These are phyloP conservation scores for Zoysia matrella DNA, from an alignment of 202 grass and related monocot genomes.

Conservation along the genomic window DNA sequence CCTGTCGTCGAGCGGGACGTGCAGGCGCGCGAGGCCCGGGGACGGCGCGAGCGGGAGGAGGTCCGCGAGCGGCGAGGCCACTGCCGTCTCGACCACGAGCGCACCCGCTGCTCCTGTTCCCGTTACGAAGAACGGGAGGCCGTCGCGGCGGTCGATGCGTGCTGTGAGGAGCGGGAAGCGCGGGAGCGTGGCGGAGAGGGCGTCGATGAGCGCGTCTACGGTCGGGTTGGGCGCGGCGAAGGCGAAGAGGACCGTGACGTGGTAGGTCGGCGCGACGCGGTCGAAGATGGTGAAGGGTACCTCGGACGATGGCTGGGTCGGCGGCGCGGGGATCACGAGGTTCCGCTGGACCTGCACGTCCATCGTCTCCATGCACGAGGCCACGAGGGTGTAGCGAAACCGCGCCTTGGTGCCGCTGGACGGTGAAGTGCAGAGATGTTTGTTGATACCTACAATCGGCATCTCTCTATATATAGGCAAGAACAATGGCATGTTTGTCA, in stretches of 20 bases:
- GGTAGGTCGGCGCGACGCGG: slow-evolving; percentile 44
- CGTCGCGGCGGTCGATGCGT: slow-evolving; percentile 27
- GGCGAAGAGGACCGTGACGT: slow-evolving; percentile 55
- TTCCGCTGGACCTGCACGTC: slow-evolving; percentile 56
- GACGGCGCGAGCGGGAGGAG: slow-evolving; percentile 43
- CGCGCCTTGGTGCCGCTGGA: too few species aligned
- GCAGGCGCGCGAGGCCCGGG: slow-evolving; percentile 4
- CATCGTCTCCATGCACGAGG: slow-evolving; percentile 11
- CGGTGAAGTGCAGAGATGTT: too few species aligned
- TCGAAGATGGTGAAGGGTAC: slow-evolving; percentile 57
- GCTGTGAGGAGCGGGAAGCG: slow-evolving; percentile 51
- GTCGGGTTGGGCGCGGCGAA: slow-evolving; percentile 55
- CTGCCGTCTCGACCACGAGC: slow-evolving; percentile 45
- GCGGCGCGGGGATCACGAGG: slow-evolving; percentile 32
- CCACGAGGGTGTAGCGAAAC: too few species aligned
- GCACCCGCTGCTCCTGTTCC: slow-evolving; percentile 43
- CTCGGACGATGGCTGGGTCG: not conserved
- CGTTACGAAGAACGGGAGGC: slow-evolving; percentile 42
- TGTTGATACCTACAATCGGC: too few species aligned
- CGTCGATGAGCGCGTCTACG: slow-evolving; percentile 23
- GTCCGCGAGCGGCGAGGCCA: not conserved
- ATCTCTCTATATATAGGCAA: too few species aligned
- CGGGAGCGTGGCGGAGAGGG: slow-evolving; percentile 51
- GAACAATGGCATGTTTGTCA: too few species aligned
- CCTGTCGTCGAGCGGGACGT: not conserved